phyloP scores from a whole-genome alignment of 2,329 filamentous ascomycete species.

The Alternaria sp. region DNA sequence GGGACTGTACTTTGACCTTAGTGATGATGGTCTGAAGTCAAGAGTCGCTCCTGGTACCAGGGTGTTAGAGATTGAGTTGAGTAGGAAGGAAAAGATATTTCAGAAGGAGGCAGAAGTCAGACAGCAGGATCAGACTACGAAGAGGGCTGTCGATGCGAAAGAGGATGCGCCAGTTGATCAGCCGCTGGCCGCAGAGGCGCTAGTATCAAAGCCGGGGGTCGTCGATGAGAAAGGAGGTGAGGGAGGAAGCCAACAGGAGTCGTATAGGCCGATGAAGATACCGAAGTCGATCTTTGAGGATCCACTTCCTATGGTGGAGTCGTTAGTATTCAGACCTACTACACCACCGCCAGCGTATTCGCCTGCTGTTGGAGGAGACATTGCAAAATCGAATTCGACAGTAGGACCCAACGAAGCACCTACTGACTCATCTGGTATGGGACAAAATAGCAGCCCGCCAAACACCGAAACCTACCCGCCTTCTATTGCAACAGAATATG shows the following conservation, averaged over 20 bases:
- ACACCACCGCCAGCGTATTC: conserved; percentile 41
- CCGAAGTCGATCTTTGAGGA: conserved; percentile 39
- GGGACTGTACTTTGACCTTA: conserved; percentile 58
- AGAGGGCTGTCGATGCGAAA: conserved; percentile 36
- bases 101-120: conserved; percentile 38
- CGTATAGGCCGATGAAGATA: conserved; percentile 26
- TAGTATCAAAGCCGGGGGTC: conserved; percentile 32
- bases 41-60: conserved; percentile 60
- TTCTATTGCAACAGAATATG: not conserved
- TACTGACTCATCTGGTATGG: not conserved
- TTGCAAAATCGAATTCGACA: rapidly evolving
- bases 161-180: conserved; percentile 40
- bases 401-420: not conserved
- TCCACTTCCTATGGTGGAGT: conserved; percentile 20
- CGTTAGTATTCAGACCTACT: conserved; percentile 11
- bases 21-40: conserved; percentile 49
- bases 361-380: not conserved
- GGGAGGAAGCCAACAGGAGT: not conserved
- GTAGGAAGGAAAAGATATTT: conserved; percentile 61
- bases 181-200: conserved; percentile 28
- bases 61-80: conserved; percentile 65
- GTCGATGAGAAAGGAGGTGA: not conserved
- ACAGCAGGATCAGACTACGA: conserved; percentile 45
- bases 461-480: too few species aligned
- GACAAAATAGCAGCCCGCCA: not conserved